Conservation (phyloP, 2,329 filamentous ascomycete genomes). For the Fusarium sp. region DNA sequence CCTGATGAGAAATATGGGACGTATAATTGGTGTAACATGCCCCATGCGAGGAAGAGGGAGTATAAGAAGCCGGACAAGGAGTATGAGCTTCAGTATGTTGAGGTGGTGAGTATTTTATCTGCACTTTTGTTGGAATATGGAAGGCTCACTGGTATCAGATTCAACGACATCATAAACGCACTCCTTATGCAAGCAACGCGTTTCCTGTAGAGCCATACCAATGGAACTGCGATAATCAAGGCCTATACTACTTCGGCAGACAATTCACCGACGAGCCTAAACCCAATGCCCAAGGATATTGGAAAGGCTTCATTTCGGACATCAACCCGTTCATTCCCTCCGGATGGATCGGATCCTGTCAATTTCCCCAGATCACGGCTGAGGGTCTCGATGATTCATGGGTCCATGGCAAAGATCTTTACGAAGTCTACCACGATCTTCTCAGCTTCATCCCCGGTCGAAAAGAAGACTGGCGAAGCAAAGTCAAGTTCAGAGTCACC, state of each 20-base stretch:
- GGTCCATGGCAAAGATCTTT: conserved; percentile 81
- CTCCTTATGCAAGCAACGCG: conserved; percentile 80
- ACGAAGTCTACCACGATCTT: conserved; percentile 78
- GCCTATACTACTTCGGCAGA: conserved; percentile 76
- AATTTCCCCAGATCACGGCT: conserved; percentile 83
- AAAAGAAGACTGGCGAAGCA: conserved; percentile 55
- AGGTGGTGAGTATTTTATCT: too few relatives aligned
- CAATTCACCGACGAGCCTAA: conserved; percentile 61
- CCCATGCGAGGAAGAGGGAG: conserved; percentile 76
- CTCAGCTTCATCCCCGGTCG: conserved; percentile 73
- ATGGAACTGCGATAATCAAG: conserved; percentile 79
- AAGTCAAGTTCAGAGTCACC: conserved; percentile 77
- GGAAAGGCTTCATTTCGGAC: conserved; percentile 70
- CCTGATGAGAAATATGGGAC: conserved; percentile 68
- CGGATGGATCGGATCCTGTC: conserved; percentile 79
- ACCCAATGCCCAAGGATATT: conserved; percentile 68
- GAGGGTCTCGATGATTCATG: conserved; percentile 79
- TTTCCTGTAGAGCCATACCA: conserved; percentile 79
- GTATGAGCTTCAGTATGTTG: conserved; percentile 80
- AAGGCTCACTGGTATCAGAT: conserved; percentile 65
- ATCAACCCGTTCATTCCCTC: conserved; percentile 74
- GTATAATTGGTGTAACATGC: conserved; percentile 92
- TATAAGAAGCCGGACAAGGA: conserved; percentile 67
- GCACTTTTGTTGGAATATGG: too few relatives aligned
- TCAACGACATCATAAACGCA: conserved; percentile 87